A percentile compares a stretch with the other conserved stretches of the same genome.
phyloP scores from a whole-genome alignment of 192 early-diverging fungal genomes.

The Podila minutissima region DNA sequence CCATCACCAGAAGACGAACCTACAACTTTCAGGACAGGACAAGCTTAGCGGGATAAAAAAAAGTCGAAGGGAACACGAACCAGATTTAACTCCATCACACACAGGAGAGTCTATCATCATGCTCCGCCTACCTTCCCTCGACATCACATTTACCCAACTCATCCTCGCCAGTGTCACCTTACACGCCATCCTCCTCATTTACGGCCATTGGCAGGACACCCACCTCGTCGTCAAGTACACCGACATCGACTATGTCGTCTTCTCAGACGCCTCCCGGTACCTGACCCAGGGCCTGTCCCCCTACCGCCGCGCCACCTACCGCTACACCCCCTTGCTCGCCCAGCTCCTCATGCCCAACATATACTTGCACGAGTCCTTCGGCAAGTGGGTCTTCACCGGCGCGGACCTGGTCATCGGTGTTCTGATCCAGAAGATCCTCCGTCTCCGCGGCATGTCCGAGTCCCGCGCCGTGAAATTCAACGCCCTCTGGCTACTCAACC shows the following conservation, averaged over 20 bases:
- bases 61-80: too few species aligned
- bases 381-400: conserved; percentile 91
- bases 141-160: conserved; percentile 38
- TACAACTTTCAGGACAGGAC: too few species aligned
- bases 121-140: conserved; percentile 12
- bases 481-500: conserved; percentile 91
- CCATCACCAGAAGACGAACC: too few species aligned
- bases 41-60: too few species aligned
- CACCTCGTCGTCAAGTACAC: conserved; percentile 96
- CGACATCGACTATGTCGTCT: conserved; percentile 98
- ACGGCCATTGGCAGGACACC: conserved; percentile 91
- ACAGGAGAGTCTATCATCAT: conserved; percentile 3
- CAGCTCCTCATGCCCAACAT: conserved; percentile 88
- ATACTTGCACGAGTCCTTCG: conserved; percentile 76
- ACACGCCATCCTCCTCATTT: conserved; percentile 67
- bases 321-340: conserved; percentile 97
- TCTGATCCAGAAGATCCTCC: conserved; percentile 66
- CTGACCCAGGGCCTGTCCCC: conserved; percentile 80
- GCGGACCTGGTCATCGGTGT: conserved; percentile 84
- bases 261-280: conserved; percentile 91
- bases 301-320: conserved; percentile 92
- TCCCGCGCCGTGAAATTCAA: conserved; percentile 61
- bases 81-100: background rate
- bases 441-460: conserved; percentile 64
- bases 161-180: conserved; percentile 30